Evolutionary conservation across 2,329 filamentous ascomycete species (phyloP).

Genomic region (Ceratocystis albifundus): DNA sequence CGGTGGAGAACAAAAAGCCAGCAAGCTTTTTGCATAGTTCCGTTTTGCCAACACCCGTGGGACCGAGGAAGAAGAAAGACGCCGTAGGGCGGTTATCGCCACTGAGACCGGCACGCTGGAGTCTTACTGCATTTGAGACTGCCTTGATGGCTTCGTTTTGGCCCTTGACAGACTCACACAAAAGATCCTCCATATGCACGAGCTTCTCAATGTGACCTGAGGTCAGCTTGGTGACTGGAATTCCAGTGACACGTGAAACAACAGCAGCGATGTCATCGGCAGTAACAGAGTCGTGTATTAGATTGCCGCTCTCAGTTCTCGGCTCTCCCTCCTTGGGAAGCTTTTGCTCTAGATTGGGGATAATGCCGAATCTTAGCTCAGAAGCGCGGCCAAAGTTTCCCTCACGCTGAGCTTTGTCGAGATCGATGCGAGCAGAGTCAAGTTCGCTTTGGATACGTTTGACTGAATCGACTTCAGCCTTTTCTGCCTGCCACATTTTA

Average conservation of each 20-base stretch:
- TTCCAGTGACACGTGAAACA: conserved; percentile 82
- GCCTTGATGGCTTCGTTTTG: conserved; percentile 89
- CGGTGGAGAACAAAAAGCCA: conserved; percentile 82
- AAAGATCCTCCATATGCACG: conserved; percentile 85
- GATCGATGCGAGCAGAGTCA: conserved; percentile 70
- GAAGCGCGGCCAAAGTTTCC: conserved; percentile 86
- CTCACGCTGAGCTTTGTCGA: conserved; percentile 76
- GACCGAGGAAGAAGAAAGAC: conserved; percentile 95
- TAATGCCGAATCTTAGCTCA: conserved; percentile 77
- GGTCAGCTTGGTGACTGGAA: conserved; percentile 84
- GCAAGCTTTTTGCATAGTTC: conserved; percentile 96
- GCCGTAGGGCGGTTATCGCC: conserved; percentile 85
- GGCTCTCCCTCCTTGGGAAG: conserved; percentile 61
- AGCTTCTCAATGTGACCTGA: conserved; percentile 89
- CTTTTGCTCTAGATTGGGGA: conserved; percentile 67
- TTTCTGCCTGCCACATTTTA: conserved; percentile 81
- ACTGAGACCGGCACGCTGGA: conserved; percentile 84
- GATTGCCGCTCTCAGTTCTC: conserved; percentile 33
- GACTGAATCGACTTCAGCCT: conserved; percentile 70
- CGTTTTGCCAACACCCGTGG: conserved; percentile 93
- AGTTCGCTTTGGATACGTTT: conserved; percentile 83
- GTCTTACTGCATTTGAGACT: conserved; percentile 82
- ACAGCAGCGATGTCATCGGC: conserved; percentile 88
- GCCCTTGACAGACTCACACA: conserved; percentile 73
- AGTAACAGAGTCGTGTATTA: conserved; percentile 91